Evolutionary conservation across 768 basidiomycete species (phyloP), one percentile per base, ranked within the genome.

Genomic region (Asterophora parasitica): DNA sequence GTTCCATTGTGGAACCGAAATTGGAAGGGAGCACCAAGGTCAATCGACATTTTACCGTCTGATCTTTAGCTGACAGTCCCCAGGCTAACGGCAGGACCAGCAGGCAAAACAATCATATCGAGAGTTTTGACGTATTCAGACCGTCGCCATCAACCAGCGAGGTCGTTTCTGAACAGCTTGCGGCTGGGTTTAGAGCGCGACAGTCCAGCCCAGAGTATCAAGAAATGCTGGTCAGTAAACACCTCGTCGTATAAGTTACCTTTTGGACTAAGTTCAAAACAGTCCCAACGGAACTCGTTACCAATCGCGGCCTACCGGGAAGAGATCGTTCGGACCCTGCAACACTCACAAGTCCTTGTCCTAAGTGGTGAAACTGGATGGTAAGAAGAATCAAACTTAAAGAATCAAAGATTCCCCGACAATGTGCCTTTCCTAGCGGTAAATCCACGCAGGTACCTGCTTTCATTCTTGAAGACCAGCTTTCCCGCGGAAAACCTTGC

Each of bases 381-480:
- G 71, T 69, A 52, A 54, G 58, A 42, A n/a, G n/a, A n/a, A n/a
- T n/a, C n/a, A n/a, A n/a, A n/a, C n/a, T n/a, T 46, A 43, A 42
- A 48, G 11, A 26, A 7, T 27, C 15, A n/a, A n/a, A n/a, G n/a
- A n/a, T n/a, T n/a, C n/a, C 23, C 6, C 6, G 23, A 23, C 23
- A 23, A 23, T 6, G 23, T 19, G 44, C n/a, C 42, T 44, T 43
- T 43, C 39, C 26, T 54, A 93, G 92, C 59, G 95, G 95, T 7
- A 99, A 99, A 70, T 96, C 93, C 2, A 98, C 95, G 0, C 95
- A 98, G 69, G 81, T 97, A 3, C 95, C 95, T 3, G 77, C 86
- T 0, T 98, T 93, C 68, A 86, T 98, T 54, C 77, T 99, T 8
- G 95, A 99, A 64, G 84, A 94, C 59, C 81, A 87, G 44, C 77